phyloP scores from a whole-genome alignment of 1,284 basidiomycete genomes.

The Macrocystidia cucumis region DNA sequence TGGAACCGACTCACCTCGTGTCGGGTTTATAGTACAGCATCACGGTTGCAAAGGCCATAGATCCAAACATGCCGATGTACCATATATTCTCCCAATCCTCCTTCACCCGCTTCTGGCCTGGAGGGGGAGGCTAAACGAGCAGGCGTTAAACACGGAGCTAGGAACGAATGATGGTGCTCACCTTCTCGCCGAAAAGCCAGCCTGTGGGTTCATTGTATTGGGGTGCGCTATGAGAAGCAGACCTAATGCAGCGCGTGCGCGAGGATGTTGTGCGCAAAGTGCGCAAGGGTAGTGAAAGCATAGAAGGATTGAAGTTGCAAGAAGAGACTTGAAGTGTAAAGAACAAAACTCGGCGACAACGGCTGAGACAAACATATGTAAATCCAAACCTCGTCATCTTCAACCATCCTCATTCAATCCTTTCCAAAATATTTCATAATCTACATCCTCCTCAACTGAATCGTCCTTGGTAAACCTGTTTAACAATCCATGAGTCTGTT shows the following conservation, averaged over 20 bases:
- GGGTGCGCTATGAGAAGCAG: slow-evolving; percentile 71
- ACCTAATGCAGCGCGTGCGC: slow-evolving; percentile 32
- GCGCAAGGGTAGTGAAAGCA: no score
- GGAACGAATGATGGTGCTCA: slow-evolving; percentile 24
- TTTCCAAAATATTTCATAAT: slow-evolving; percentile 55
- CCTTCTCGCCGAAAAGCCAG: slow-evolving; percentile 85
- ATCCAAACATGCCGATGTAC: slow-evolving; percentile 89
- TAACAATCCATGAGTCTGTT: background rate
- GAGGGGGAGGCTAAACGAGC: slow-evolving; percentile 55
- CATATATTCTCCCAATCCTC: slow-evolving; percentile 87
- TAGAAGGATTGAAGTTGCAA: no score
- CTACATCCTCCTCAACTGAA: slow-evolving; percentile 23
- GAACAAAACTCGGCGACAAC: no score
- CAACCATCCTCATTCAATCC: slow-evolving; percentile 10
- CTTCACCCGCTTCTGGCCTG: slow-evolving; percentile 79
- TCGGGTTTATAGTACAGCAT: slow-evolving; percentile 93
- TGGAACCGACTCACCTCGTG: slow-evolving; percentile 62
- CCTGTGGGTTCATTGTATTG: slow-evolving; percentile 87
- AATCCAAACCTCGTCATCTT: no score
- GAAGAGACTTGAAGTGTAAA: no score
- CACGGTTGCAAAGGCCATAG: slow-evolving; percentile 72
- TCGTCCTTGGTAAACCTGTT: slow-evolving; percentile 38
- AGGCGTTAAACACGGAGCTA: slow-evolving; percentile 6
- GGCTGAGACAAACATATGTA: no score
- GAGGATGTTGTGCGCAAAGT: slow-evolving; percentile 26